These are phyloP conservation scores for Cardamine occulta DNA, from an alignment of 345 rosid species.

Conservation along the genomic window DNA sequence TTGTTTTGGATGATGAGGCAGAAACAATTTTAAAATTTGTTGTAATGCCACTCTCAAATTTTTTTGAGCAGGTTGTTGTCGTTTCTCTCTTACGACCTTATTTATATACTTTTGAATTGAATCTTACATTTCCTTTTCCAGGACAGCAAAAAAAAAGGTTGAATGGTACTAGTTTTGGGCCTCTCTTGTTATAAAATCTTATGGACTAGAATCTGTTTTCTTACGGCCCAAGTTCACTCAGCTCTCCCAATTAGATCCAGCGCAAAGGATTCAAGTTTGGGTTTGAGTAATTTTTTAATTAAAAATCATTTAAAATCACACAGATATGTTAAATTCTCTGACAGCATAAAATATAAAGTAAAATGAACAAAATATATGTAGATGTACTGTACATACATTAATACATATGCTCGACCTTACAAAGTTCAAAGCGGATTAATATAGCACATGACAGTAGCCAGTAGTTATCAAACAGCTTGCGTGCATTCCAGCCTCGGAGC, in stretches of 20 bases:
- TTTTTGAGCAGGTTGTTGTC: too few species aligned
- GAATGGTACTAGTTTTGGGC: neutral
- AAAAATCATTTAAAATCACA: too few species aligned
- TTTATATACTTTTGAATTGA: neutral
- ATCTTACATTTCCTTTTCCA: neutral
- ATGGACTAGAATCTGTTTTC: neutral
- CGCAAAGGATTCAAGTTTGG: neutral
- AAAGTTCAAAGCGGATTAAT: neutral
- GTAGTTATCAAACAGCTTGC: neutral
- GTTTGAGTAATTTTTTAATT: too few species aligned
- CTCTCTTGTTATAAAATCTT: neutral
- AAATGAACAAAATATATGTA: neutral
- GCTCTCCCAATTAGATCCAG: neutral
- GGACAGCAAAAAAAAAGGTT: neutral
- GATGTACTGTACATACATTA: neutral
- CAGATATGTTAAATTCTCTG: neutral
- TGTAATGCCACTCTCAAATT: too few species aligned
- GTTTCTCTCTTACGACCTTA: too few species aligned
- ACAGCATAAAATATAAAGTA: neutral
- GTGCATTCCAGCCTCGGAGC: neutral
- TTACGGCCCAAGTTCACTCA: slow-evolving; percentile 7
- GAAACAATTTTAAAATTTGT: too few species aligned
- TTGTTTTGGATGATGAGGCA: too few species aligned
- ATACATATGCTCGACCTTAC: neutral
- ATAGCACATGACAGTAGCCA: neutral